Percentiles rank a stretch among this genome's conserved stretches.
Evolutionary conservation across 2,329 filamentous ascomycete species (phyloP).

Genomic region (Sordariomycetes sp.): DNA sequence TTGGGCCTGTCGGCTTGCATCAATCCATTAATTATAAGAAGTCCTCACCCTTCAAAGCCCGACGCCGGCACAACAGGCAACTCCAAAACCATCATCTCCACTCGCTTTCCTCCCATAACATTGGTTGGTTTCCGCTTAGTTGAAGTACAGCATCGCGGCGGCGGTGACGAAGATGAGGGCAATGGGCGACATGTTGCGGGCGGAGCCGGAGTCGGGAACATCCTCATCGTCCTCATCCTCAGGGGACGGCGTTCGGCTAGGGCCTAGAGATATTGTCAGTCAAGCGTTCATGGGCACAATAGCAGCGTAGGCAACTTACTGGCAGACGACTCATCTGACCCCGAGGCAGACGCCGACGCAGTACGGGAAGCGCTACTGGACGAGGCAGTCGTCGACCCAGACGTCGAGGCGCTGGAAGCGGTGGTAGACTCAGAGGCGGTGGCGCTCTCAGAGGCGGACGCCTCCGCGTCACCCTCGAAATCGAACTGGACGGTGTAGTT

Average conservation of each 20-base stretch:
- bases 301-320: conserved; percentile 4
- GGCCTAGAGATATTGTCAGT: conserved; percentile 8
- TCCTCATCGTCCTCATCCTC: conserved; percentile 19
- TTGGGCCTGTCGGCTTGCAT: neutral
- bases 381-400: neutral
- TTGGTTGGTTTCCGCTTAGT: conserved; percentile 15
- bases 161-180: conserved; percentile 26
- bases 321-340: conserved; percentile 1
- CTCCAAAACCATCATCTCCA: neutral
- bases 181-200: conserved; percentile 22
- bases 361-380: neutral
- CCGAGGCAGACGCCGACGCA: conserved; percentile 3
- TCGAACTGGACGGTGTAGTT: conserved; percentile 34
- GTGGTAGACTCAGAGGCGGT: conserved; percentile 5
- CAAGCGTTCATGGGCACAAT: neutral
- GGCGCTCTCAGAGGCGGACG: neutral
- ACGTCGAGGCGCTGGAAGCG: neutral
- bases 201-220: conserved; percentile 13
- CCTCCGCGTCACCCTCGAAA: conserved; percentile 15
- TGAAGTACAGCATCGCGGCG: conserved; percentile 28
- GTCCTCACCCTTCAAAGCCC: neutral
- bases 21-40: neutral
- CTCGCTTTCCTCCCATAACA: neutral
- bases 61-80: neutral
- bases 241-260: conserved; percentile 16